These are phyloP conservation scores for Talaromyces rugulosus DNA, from an alignment of 2,329 filamentous ascomycete genomes.

Conservation along the genomic window DNA sequence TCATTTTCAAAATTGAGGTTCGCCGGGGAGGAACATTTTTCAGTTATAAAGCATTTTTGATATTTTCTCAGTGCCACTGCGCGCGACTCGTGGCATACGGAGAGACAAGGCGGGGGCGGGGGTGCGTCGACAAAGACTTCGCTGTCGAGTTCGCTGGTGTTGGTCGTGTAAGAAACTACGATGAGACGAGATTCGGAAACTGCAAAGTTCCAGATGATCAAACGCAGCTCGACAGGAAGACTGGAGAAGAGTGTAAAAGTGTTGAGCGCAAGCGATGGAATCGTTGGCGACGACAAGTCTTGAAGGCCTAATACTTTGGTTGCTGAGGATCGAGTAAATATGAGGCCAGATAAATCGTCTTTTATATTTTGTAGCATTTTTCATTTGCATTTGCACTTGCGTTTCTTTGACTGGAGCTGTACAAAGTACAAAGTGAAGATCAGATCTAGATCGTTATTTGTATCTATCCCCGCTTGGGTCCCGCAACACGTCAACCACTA, in stretches of 20 bases:
- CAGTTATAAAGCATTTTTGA: background rate
- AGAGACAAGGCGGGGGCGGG: background rate
- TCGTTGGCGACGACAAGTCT: background rate
- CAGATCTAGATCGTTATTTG: too few species aligned
- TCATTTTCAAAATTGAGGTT: background rate
- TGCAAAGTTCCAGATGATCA: background rate
- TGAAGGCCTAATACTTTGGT: background rate
- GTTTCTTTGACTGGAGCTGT: too few species aligned
- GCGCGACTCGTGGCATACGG: background rate
- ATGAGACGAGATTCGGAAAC: background rate
- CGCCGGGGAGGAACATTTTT: background rate
- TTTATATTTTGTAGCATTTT: background rate
- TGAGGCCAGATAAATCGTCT: background rate
- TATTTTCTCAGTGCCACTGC: background rate
- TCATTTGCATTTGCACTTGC: too few species aligned
- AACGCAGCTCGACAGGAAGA: background rate
- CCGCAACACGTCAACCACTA: too few species aligned
- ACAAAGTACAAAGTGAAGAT: too few species aligned
- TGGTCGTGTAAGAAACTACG: background rate
- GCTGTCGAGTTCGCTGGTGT: background rate
- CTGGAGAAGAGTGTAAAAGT: background rate
- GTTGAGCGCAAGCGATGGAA: background rate
- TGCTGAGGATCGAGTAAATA: conserved; percentile 5
- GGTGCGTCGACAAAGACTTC: background rate
- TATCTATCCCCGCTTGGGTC: too few species aligned